Evolutionary conservation across 2,329 filamentous ascomycete species (phyloP).

Genomic region (Diaporthe velutina): DNA sequence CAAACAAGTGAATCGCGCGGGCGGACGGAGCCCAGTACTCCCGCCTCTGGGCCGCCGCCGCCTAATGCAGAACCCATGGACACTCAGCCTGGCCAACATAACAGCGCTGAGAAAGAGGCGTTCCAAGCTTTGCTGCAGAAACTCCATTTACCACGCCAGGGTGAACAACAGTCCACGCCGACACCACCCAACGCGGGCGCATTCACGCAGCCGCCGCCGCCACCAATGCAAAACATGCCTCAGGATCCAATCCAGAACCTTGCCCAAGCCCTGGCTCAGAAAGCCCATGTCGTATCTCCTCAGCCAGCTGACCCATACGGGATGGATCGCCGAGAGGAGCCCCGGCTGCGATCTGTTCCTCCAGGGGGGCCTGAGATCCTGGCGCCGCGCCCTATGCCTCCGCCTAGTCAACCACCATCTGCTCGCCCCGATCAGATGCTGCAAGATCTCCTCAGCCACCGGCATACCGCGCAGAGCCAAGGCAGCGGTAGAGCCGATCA

Average conservation of each 20-base stretch:
- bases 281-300: conserved; percentile 59
- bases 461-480: conserved; percentile 68
- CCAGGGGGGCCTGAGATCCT: conserved; percentile 66
- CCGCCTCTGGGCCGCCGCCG: conserved; percentile 51
- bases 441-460: conserved; percentile 71
- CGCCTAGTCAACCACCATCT: conserved; percentile 58
- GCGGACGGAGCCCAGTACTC: conserved; percentile 63
- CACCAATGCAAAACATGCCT: conserved; percentile 41
- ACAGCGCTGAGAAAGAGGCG: conserved; percentile 83
- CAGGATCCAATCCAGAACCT: conserved; percentile 38
- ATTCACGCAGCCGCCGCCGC: conserved; percentile 55
- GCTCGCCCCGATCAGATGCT: conserved; percentile 70
- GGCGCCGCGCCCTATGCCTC: conserved; percentile 60
- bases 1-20: conserved; percentile 53
- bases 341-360: conserved; percentile 53
- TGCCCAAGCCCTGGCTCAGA: conserved; percentile 44
- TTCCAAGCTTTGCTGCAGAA: conserved; percentile 88
- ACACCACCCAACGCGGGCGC: conserved; percentile 60
- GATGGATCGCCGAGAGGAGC: conserved; percentile 59
- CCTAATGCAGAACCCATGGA: conserved; percentile 20
- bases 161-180: conserved; percentile 41
- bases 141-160: conserved; percentile 66
- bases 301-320: conserved; percentile 63
- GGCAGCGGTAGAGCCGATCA: conserved; percentile 61
- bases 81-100: conserved; percentile 43